Percentiles rank a stretch among this genome's conserved stretches.
phyloP scores from a whole-genome alignment of 257 asterid genomes.

The Coffea eugenioides region DNA sequence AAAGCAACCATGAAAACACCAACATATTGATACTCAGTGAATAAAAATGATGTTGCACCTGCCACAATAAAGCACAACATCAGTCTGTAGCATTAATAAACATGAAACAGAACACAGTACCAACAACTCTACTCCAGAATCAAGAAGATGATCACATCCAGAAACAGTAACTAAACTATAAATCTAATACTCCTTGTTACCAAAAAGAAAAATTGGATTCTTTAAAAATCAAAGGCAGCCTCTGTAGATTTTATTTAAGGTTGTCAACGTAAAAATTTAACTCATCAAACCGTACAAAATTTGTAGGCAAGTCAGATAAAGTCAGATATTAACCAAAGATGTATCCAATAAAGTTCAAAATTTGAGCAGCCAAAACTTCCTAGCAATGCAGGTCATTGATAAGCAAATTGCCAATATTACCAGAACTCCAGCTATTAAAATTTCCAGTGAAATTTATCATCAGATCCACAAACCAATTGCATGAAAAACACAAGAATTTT shows the following conservation, averaged over 20 bases:
- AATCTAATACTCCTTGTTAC: neutral
- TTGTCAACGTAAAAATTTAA: neutral
- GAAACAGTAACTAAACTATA: neutral
- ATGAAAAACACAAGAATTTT: neutral
- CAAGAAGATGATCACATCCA: neutral
- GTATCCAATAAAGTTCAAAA: neutral
- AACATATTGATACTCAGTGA: constrained; percentile 72
- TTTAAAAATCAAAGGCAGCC: neutral
- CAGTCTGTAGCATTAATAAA: neutral
- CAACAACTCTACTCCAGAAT: neutral
- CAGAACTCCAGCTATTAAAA: neutral
- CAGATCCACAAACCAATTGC: neutral
- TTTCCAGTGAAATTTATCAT: neutral
- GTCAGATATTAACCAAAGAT: neutral
- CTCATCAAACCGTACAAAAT: neutral
- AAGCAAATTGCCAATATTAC: neutral
- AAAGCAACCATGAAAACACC: constrained; percentile 87
- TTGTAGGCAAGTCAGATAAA: neutral
- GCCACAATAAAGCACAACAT: constrained; percentile 20
- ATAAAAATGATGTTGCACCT: constrained; percentile 91
- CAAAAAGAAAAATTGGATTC: neutral
- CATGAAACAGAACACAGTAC: neutral
- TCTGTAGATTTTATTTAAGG: neutral
- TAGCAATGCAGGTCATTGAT: no score
- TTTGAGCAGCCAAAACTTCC: neutral